Conservation (phyloP, 441 rosid species). For the Daphne laureola region DNA sequence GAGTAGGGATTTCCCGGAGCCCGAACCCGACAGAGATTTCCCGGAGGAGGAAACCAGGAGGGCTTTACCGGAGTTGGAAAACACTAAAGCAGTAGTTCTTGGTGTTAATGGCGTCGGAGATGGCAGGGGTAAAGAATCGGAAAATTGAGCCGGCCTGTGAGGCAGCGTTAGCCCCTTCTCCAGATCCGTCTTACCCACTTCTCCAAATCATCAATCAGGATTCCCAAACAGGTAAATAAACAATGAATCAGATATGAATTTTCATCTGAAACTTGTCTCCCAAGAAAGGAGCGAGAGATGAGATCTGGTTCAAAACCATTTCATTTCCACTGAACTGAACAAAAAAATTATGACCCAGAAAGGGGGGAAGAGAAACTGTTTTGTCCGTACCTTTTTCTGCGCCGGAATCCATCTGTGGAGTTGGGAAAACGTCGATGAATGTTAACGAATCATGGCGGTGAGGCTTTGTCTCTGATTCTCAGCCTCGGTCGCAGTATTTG, state of each 20-base stretch:
- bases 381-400: slow-evolving; percentile 25
- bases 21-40: slow-evolving; percentile 39
- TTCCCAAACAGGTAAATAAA: not conserved
- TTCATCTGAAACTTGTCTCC: not conserved
- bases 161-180: slow-evolving; percentile 34
- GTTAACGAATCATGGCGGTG: slow-evolving; percentile 1
- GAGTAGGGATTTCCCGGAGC: slow-evolving; percentile 55
- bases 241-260: not conserved
- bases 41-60: slow-evolving; percentile 9
- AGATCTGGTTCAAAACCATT: slow-evolving; percentile 8
- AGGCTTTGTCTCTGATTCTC: not conserved
- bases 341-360: not conserved
- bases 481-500: not conserved
- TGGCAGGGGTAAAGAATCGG: slow-evolving; percentile 19
- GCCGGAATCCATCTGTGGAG: slow-evolving; percentile 26
- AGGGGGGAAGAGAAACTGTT: slow-evolving; percentile 6
- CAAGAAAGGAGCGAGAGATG: not conserved
- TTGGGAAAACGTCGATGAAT: not conserved
- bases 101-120: slow-evolving; percentile 45
- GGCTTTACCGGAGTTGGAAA: slow-evolving; percentile 19
- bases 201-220: slow-evolving; percentile 11
- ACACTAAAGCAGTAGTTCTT: slow-evolving; percentile 22
- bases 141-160: slow-evolving; percentile 18
- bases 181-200: slow-evolving; percentile 39
- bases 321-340: not conserved